Evolutionary conservation across 2,329 filamentous ascomycete species (phyloP), one percentile per base, ranked within the genome.

Genomic region (Scedosporium minutisporum): DNA sequence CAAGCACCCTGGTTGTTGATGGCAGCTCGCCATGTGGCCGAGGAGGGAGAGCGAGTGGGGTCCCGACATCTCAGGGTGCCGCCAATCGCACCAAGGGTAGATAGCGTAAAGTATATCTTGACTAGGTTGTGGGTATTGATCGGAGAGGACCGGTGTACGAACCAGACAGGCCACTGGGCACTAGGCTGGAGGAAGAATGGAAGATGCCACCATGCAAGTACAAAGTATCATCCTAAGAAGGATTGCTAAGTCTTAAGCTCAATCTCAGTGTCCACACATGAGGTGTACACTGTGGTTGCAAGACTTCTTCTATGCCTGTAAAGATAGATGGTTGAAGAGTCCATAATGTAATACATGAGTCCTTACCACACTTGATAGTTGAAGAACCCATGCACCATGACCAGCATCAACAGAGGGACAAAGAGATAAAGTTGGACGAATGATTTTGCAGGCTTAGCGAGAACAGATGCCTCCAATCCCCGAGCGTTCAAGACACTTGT

Each of bases 1-100:
- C 33, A 41, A 59, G 57, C 16, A 42, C 33, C 41, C 33, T 42
- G 18, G 33, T 44, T 53, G 38, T 38, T 58, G 60, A 62, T 58
- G 60, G 12, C 25, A 58, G 38, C 60, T 44, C n/a, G 53, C 60
- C 60, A 62, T 62, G 60, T 62, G 60, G 60, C 53, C 53, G 60
- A 62, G 60, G 33, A 59, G 21, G 27, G 57, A 23, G 60, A 61
- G 53, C 44, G 23, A 58, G 60, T 62, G 60, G 60, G 60, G 60
- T 58, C 29, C 60, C 60, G 60, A 62, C 51, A 55, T 55, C 51
- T 23, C 18, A 23, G 51, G 23, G 51, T 18, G 21, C 51, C 51
- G 21, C 51, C 51, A 55, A 55, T 25, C 18, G 23, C 23, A 55
- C 51, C 51, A 55, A 55, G 23, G 44, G 51, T 12, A 55, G 51